Conservation (phyloP, 2,329 filamentous ascomycete genomes). For the Furcasterigmium furcatum region DNA sequence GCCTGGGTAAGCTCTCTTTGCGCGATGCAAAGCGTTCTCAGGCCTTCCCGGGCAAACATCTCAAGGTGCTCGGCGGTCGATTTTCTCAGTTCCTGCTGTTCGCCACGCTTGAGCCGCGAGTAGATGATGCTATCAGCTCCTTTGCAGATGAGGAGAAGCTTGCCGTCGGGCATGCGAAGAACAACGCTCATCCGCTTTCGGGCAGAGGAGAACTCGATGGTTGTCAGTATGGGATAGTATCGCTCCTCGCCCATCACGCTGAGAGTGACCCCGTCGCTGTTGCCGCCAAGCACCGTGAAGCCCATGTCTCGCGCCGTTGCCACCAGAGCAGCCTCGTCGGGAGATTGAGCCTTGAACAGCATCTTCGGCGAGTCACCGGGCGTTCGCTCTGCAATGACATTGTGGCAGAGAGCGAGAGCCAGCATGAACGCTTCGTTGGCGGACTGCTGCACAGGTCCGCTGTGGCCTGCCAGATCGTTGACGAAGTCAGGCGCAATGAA, state of each 20-base stretch:
- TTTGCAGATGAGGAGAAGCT: constrained; percentile 92
- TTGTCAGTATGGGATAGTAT: constrained; percentile 86
- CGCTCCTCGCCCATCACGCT: constrained; percentile 85
- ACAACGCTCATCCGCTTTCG: constrained; percentile 98
- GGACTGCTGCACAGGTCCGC: constrained; percentile 70
- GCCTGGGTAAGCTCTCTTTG: constrained; percentile 75
- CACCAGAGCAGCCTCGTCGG: constrained; percentile 92
- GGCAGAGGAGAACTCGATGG: constrained; percentile 94
- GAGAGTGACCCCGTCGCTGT: constrained; percentile 76
- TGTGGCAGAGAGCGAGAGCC: constrained; percentile 91
- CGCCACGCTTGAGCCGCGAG: constrained; percentile 77
- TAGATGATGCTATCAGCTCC: constrained; percentile 98
- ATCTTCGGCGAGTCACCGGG: constrained; percentile 90
- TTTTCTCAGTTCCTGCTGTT: constrained; percentile 80
- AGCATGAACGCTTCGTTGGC: constrained; percentile 93
- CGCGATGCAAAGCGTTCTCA: constrained; percentile 92
- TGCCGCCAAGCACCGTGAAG: constrained; percentile 83
- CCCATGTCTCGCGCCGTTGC: constrained; percentile 93
- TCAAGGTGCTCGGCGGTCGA: constrained; percentile 91
- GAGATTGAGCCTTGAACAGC: constrained; percentile 94
- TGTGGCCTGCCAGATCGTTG: constrained; percentile 73
- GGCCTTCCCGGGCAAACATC: constrained; percentile 92
- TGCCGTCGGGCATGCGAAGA: constrained; percentile 87
- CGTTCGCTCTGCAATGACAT: constrained; percentile 85
- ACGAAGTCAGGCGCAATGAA: constrained; percentile 92